These are phyloP conservation scores for Amauroascus verrucosus DNA, from an alignment of 2,329 filamentous ascomycete species.

Conservation along the genomic window DNA sequence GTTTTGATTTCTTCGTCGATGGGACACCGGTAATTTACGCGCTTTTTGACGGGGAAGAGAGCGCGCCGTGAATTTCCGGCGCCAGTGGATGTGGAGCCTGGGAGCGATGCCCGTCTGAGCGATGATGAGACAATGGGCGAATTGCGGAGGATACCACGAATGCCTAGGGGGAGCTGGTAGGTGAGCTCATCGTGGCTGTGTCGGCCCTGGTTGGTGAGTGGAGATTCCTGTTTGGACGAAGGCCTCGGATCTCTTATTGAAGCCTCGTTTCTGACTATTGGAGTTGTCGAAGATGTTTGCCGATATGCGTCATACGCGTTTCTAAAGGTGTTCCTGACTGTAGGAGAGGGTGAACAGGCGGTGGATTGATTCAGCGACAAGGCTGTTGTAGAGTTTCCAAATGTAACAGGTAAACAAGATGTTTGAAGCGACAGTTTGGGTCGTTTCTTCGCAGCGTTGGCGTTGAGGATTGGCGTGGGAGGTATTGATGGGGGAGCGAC, in stretches of 20 bases:
- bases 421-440: conserved; percentile 55
- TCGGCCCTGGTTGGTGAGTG: neutral
- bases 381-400: conserved; percentile 45
- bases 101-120: conserved; percentile 31
- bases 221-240: conserved; percentile 1
- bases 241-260: neutral
- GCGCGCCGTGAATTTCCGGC: conserved; percentile 28
- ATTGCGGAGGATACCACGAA: conserved; percentile 41
- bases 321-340: conserved; percentile 50
- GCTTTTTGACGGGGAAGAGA: conserved; percentile 48
- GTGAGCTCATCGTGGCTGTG: conserved; percentile 20
- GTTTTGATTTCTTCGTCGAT: conserved; percentile 52
- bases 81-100: conserved; percentile 24
- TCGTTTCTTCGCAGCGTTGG: conserved; percentile 25
- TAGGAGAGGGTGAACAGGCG: conserved; percentile 44
- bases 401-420: conserved; percentile 39
- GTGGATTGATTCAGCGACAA: conserved; percentile 45
- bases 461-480: conserved; percentile 14
- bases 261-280: conserved; percentile 22
- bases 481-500: conserved; percentile 14
- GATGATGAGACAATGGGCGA: conserved; percentile 27
- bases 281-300: conserved; percentile 23
- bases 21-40: conserved; percentile 46
- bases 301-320: conserved; percentile 46
- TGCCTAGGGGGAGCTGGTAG: conserved; percentile 36